These are phyloP conservation scores for Grosmannia serpens DNA, from an alignment of 2,329 filamentous ascomycete species.

Conservation along the genomic window DNA sequence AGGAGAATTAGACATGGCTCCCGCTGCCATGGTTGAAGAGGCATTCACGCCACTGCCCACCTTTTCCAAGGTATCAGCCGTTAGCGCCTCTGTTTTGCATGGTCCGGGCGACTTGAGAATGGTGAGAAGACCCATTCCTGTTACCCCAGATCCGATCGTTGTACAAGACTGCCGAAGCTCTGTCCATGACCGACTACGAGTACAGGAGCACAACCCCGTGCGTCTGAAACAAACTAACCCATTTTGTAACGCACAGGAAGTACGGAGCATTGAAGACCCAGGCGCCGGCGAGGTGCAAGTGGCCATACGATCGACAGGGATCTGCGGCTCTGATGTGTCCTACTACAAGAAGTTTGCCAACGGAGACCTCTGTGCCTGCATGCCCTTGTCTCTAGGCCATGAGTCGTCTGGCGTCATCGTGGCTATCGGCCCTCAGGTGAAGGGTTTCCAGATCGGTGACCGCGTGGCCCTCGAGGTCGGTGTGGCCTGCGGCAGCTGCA, in stretches of 20 bases:
- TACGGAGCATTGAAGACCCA: slow-evolving; percentile 35
- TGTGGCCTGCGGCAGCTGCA: slow-evolving; percentile 40
- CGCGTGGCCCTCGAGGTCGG: slow-evolving; percentile 48
- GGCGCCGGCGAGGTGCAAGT: slow-evolving; percentile 48
- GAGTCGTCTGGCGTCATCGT: slow-evolving; percentile 50
- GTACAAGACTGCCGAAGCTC: background rate
- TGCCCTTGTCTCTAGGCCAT: slow-evolving; percentile 53
- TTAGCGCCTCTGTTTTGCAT: slow-evolving; percentile 46
- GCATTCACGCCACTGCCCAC: slow-evolving; percentile 32
- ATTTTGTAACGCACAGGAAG: slow-evolving; percentile 27
- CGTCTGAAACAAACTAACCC: background rate
- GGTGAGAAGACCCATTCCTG: slow-evolving; percentile 27
- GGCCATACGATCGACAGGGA: slow-evolving; percentile 52
- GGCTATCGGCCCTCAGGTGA: slow-evolving; percentile 40
- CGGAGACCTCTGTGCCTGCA: slow-evolving; percentile 54
- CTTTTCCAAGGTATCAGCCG: slow-evolving; percentile 29
- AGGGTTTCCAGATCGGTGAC: slow-evolving; percentile 42
- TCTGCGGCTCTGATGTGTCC: slow-evolving; percentile 59
- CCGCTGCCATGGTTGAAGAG: slow-evolving; percentile 34
- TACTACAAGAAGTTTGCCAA: slow-evolving; percentile 66
- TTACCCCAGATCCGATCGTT: slow-evolving; percentile 5
- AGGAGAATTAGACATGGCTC: slow-evolving; percentile 30
- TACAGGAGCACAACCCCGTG: no score
- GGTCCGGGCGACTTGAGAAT: slow-evolving; percentile 44
- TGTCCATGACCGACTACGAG: no score